Conservation (phyloP, 2,329 filamentous ascomycete genomes). For the Cadophora sp. region DNA sequence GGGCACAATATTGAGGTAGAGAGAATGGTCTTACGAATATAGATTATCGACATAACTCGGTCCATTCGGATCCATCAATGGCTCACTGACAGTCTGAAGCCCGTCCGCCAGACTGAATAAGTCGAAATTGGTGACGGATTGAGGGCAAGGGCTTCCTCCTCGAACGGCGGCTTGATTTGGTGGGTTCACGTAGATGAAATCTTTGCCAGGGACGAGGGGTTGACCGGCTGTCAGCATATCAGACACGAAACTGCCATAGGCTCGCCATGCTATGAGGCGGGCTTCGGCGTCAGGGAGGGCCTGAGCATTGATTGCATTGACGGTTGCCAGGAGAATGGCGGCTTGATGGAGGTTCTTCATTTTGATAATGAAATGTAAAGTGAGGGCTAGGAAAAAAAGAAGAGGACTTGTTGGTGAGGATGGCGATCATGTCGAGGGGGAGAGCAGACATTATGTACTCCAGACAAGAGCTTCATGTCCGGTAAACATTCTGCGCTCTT, state of each 20-base stretch:
- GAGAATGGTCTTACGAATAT: background rate
- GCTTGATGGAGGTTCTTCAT: slow-evolving; percentile 3
- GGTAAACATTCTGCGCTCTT: no score
- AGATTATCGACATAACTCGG: slow-evolving; percentile 10
- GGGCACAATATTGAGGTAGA: background rate
- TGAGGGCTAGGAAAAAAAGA: background rate
- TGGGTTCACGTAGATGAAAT: slow-evolving; percentile 12
- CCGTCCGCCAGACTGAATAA: slow-evolving; percentile 5
- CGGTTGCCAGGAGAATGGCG: background rate
- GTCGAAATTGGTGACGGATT: slow-evolving; percentile 13
- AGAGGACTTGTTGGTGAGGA: background rate
- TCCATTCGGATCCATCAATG: slow-evolving; percentile 8
- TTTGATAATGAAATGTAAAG: background rate
- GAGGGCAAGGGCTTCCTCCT: slow-evolving; percentile 11
- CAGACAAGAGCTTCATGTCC: background rate
- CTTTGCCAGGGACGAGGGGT: background rate
- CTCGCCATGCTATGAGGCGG: slow-evolving; percentile 9
- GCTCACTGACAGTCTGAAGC: background rate
- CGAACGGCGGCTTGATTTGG: slow-evolving; percentile 10
- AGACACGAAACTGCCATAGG: slow-evolving; percentile 6
- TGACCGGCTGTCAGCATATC: slow-evolving; percentile 7
- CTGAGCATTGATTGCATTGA: background rate
- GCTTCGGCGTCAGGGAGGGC: slow-evolving; percentile 5
- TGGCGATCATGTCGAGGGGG: background rate
- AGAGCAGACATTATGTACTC: background rate